phyloP scores from a whole-genome alignment of 495 filamentous ascomycete genomes.

The Saxophila tyrrhenica region DNA sequence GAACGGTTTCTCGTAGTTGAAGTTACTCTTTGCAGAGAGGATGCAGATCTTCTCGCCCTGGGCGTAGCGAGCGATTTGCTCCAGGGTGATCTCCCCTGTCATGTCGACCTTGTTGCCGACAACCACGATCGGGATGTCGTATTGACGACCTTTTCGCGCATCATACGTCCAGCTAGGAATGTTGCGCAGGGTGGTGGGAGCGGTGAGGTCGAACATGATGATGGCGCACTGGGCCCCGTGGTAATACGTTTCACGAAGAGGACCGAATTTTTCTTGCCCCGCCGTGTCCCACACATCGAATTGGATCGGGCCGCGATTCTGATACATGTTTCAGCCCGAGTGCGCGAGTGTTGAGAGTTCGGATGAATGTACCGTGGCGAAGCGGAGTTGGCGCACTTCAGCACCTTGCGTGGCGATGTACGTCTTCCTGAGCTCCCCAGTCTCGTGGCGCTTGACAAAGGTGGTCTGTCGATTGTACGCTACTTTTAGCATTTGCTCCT shows the following conservation, averaged over 20 bases:
- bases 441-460: conserved; percentile 99
- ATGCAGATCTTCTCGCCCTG: conserved; percentile 99
- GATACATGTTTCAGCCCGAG: conserved; percentile 31
- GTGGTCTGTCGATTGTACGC: conserved; percentile 56
- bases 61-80: conserved; percentile 93
- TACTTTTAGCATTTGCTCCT: background rate
- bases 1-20: conserved; percentile 99
- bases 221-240: conserved; percentile 99
- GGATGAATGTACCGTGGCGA: conserved; percentile 68
- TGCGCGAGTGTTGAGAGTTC: background rate
- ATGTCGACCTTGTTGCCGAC: conserved; percentile 99
- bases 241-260: conserved; percentile 98
- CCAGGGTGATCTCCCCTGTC: no score
- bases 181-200: conserved; percentile 99
- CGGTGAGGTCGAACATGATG: conserved; percentile 99
- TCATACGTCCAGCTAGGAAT: conserved; percentile 99
- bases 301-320: conserved; percentile 93
- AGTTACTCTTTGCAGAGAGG: conserved; percentile 98
- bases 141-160: conserved; percentile 98
- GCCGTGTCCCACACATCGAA: conserved; percentile 99
- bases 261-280: conserved; percentile 99
- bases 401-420: conserved; percentile 99
- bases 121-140: conserved; percentile 94
- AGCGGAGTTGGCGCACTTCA: conserved; percentile 89
- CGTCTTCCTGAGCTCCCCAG: conserved; percentile 99